These are phyloP conservation scores for Suhomyces terraborum DNA, from an alignment of 1,139 yeast species.

Conservation along the genomic window DNA sequence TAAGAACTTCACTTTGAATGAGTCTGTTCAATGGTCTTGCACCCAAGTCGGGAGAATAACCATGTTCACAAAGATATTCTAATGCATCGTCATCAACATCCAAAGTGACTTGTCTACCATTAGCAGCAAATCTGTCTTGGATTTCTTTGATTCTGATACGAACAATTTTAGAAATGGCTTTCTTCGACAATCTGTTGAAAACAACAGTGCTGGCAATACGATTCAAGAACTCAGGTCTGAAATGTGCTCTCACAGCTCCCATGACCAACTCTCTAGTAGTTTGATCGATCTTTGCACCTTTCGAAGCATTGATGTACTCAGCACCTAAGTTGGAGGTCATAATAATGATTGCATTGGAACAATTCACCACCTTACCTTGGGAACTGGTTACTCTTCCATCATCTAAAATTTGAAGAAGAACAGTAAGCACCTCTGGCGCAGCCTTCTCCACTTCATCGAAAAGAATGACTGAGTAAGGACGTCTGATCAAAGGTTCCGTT, in stretches of 20 bases:
- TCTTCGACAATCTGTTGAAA: slow-evolving; percentile 87
- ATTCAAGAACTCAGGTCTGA: slow-evolving; percentile 96
- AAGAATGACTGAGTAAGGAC: slow-evolving; percentile 91
- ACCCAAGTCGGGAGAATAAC: slow-evolving; percentile 92
- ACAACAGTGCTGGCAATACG: slow-evolving; percentile 91
- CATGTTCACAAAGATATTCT: slow-evolving; percentile 78
- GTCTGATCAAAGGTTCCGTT: slow-evolving; percentile 86
- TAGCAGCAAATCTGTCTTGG: slow-evolving; percentile 78
- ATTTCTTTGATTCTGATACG: slow-evolving; percentile 80
- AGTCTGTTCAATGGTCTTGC: slow-evolving; percentile 97
- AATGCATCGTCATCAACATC: slow-evolving; percentile 72
- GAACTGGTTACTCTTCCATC: slow-evolving; percentile 96
- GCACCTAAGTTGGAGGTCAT: slow-evolving; percentile 99
- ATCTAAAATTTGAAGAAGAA: slow-evolving; percentile 86
- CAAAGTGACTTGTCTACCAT: slow-evolving; percentile 75
- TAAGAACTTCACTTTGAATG: slow-evolving; percentile 84
- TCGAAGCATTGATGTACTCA: slow-evolving; percentile 73
- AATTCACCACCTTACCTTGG: slow-evolving; percentile 89
- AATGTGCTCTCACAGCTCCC: slow-evolving; percentile 84
- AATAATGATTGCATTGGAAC: slow-evolving; percentile 87
- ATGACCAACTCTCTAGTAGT: slow-evolving; percentile 75
- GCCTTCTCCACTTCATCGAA: slow-evolving; percentile 99
- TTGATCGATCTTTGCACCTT: slow-evolving; percentile 63
- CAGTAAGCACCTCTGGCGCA: slow-evolving; percentile 96
- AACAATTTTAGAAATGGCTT: slow-evolving; percentile 91